A percentile compares a stretch with the other conserved stretches of the same genome.
phyloP scores from a whole-genome alignment of 2,329 filamentous ascomycete genomes.

The Botrytis fabae region DNA sequence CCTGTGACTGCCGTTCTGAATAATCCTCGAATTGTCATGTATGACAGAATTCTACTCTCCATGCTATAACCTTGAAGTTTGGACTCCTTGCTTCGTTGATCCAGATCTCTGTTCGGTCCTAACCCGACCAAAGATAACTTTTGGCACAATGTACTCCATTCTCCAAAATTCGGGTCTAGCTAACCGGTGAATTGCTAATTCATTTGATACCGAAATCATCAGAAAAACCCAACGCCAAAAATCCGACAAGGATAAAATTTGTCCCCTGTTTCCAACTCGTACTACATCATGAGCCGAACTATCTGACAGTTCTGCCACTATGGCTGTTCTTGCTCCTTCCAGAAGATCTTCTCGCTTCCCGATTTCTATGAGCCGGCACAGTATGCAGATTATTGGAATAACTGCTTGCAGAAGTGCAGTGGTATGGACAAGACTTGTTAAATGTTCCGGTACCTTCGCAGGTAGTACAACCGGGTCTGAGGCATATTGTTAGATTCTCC shows the following conservation, averaged over 20 bases:
- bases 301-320: background rate
- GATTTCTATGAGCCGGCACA: background rate
- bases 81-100: too few relatives aligned
- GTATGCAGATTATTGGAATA: background rate
- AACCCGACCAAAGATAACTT: background rate
- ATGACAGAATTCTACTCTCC: background rate
- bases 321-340: background rate
- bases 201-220: background rate
- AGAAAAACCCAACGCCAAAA: constrained; percentile 11
- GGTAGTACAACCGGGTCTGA: background rate
- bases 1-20: background rate
- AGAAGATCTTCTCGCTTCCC: background rate
- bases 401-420: background rate
- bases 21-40: background rate
- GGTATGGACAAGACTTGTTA: background rate
- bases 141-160: background rate
- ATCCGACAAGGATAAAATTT: background rate
- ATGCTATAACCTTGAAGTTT: background rate
- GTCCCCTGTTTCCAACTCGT: background rate
- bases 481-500: background rate
- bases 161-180: background rate
- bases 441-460: background rate
- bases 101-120: background rate
- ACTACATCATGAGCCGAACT: background rate
- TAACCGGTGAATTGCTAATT: background rate